A percentile compares a stretch with the other conserved stretches of the same genome.
Conservation (phyloP, 345 rosid genomes). For the Corchorus capsularis region DNA sequence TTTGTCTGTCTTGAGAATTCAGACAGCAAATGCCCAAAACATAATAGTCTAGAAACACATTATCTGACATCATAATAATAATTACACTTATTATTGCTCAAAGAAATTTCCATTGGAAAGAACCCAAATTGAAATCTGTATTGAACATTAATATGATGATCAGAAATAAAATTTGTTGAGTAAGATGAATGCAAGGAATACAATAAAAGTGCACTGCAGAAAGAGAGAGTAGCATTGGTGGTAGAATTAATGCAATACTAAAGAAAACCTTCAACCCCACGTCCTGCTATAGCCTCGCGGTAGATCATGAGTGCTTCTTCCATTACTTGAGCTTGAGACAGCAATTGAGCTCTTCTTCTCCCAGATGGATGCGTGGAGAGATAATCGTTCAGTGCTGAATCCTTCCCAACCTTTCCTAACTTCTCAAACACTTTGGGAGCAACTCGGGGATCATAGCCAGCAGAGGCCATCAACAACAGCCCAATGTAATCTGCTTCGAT, state of each 20-base stretch:
- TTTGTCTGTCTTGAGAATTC: neutral
- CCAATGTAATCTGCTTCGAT: slow-evolving; percentile 95
- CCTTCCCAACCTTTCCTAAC: slow-evolving; percentile 66
- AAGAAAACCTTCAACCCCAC: slow-evolving; percentile 78
- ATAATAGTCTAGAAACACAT: neutral
- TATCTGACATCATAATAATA: neutral
- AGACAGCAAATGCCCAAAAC: neutral
- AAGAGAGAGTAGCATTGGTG: neutral
- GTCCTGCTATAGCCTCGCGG: slow-evolving; percentile 63
- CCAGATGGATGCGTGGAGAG: slow-evolving; percentile 97
- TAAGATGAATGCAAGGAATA: neutral
- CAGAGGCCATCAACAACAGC: slow-evolving; percentile 72
- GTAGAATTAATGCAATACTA: slow-evolving; percentile 26
- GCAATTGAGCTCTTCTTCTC: slow-evolving; percentile 69
- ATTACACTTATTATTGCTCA: slow-evolving; percentile 3
- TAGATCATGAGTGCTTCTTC: slow-evolving; percentile 82
- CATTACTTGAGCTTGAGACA: slow-evolving; percentile 84
- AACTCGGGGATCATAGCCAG: slow-evolving; percentile 87
- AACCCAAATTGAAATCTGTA: neutral
- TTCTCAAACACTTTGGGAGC: slow-evolving; percentile 85
- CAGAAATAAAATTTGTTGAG: neutral
- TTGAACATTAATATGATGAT: neutral
- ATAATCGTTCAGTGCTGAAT: slow-evolving; percentile 52
- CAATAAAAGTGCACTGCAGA: neutral
- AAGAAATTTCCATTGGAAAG: neutral